Evolutionary conservation across 169 alveolate species (phyloP).

Genomic region (Eimeria sp.): DNA sequence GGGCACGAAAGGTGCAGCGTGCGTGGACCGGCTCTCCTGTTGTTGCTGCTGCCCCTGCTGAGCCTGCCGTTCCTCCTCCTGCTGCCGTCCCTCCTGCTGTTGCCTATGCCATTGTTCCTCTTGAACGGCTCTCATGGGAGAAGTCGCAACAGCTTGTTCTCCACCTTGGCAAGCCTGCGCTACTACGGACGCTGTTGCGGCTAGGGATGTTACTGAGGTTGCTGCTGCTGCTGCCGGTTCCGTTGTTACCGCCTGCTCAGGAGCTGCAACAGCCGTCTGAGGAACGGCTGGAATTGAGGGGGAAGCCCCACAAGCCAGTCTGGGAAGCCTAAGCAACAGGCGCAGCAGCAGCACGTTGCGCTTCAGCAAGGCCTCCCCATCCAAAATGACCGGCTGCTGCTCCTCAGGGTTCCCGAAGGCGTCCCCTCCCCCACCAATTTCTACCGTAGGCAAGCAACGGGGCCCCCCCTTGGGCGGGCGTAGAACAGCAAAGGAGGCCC

Average conservation of each 20-base stretch:
- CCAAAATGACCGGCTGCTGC: conserved; percentile 33
- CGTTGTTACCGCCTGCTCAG: neutral
- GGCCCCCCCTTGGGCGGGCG: conserved; percentile 47
- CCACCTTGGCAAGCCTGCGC: too few relatives aligned
- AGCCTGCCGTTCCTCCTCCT: neutral
- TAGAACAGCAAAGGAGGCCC: conserved; percentile 43
- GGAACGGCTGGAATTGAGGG: neutral
- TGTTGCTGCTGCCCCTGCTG: neutral
- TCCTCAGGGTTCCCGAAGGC: neutral
- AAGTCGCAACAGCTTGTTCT: neutral
- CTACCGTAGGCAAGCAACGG: conserved; percentile 30
- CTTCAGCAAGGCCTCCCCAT: conserved; percentile 22
- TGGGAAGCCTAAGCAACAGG: conserved; percentile 41
- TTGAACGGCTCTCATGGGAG: neutral
- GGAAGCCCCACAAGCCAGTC: neutral
- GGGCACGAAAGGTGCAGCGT: conserved; percentile 43
- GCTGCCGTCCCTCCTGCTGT: neutral
- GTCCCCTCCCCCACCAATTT: neutral
- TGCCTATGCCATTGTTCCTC: neutral
- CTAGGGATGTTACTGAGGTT: neutral
- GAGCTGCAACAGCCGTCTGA: neutral
- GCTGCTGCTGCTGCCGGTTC: neutral
- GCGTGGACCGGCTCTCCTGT: neutral
- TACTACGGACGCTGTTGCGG: neutral
- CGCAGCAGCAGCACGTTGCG: conserved; percentile 71